phyloP scores from a whole-genome alignment of 225 moss, liverwort and hornwort species.

The Marchantia polymorpha region DNA sequence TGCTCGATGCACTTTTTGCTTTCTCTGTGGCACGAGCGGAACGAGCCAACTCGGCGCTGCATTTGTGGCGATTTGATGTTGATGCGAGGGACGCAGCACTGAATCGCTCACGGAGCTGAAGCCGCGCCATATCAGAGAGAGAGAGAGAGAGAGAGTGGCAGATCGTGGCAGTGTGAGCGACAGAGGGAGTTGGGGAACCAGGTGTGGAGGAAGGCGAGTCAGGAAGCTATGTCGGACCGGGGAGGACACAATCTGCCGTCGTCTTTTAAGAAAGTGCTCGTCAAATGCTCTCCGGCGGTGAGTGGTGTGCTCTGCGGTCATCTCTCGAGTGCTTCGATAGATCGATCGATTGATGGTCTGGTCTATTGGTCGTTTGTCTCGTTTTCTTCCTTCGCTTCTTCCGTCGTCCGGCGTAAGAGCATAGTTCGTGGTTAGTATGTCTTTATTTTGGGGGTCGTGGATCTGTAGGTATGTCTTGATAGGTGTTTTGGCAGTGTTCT shows the following conservation, averaged over 20 bases:
- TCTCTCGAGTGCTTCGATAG: background rate
- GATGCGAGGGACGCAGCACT: too few species aligned
- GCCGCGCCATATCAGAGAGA: too few species aligned
- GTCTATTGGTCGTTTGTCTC: background rate
- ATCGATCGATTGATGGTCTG: too few species aligned
- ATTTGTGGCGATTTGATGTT: too few species aligned
- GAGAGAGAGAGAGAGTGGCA: background rate
- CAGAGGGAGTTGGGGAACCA: background rate
- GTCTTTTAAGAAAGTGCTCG: slow-evolving; percentile 46
- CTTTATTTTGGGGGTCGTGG: background rate
- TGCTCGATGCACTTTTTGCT: too few species aligned
- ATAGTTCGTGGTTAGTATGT: background rate
- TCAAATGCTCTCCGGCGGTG: slow-evolving; percentile 67
- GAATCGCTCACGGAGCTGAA: too few species aligned
- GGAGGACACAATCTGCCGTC: slow-evolving; percentile 45
- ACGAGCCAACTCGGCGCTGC: too few species aligned
- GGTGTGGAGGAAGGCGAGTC: background rate
- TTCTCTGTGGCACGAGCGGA: too few species aligned
- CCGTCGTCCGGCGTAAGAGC: background rate
- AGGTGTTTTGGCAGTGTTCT: too few species aligned
- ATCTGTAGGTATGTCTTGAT: background rate
- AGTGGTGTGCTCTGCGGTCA: slow-evolving; percentile 2
- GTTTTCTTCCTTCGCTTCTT: background rate
- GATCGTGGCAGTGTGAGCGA: background rate
- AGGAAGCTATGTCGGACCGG: slow-evolving; percentile 36